Percentiles rank a stretch among this genome's conserved stretches.
Evolutionary conservation across 805 yeast genomes (phyloP).

Genomic region (Candida pini): DNA sequence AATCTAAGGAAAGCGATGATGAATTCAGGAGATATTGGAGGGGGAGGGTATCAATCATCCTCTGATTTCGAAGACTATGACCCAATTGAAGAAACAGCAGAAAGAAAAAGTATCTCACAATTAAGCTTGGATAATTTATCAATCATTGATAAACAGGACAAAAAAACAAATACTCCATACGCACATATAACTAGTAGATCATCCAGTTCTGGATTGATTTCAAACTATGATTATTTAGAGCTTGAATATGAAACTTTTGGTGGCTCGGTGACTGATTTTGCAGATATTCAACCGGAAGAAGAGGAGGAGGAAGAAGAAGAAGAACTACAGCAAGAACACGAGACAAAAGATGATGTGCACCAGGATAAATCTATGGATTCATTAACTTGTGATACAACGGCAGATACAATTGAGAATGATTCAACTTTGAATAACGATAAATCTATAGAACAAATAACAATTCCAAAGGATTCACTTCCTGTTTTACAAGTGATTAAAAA

Average conservation of each 20-base stretch:
- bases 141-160: not conserved
- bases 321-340: no score
- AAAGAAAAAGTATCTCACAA: conserved; percentile 2
- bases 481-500: conserved; percentile 14
- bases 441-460: not conserved
- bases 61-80: conserved; percentile 6
- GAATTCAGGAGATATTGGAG: no score
- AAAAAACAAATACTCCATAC: not conserved
- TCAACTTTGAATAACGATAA: conserved; percentile 6
- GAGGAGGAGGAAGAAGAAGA: no score
- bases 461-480: conserved; percentile 5
- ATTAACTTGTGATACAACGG: conserved; percentile 17
- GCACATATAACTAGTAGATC: conserved; percentile 12
- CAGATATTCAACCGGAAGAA: no score
- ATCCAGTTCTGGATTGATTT: conserved; percentile 16
- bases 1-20: no score
- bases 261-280: conserved; percentile 27
- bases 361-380: conserved; percentile 14
- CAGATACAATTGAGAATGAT: conserved; percentile 15
- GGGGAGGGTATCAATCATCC: conserved; percentile 2
- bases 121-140: conserved; percentile 1
- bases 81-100: conserved; percentile 10
- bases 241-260: conserved; percentile 28
- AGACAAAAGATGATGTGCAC: not conserved
- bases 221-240: conserved; percentile 23